Percentiles rank a stretch among this genome's conserved stretches.
Evolutionary conservation across 352 stramenopile genomes (phyloP).

Genomic region (Globisporangium echinulatum): DNA sequence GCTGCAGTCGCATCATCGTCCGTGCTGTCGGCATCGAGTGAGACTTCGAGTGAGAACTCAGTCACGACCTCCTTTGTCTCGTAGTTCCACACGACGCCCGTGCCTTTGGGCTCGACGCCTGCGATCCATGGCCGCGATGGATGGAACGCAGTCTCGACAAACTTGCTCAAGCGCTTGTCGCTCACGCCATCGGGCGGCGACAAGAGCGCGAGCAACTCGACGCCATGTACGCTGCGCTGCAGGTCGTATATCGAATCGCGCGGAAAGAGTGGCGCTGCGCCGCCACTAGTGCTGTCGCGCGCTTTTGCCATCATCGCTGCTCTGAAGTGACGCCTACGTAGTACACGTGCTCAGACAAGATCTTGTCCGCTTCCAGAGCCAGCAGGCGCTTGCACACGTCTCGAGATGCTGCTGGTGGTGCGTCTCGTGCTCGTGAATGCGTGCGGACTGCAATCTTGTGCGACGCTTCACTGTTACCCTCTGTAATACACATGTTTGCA

Average conservation of each 20-base stretch:
- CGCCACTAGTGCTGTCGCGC: neutral
- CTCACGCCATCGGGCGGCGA: slow-evolving; percentile 33
- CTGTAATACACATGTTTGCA: too few species aligned
- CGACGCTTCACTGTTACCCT: too few species aligned
- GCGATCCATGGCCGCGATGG: slow-evolving; percentile 60
- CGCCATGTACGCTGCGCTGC: slow-evolving; percentile 36
- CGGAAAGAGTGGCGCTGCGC: slow-evolving; percentile 12
- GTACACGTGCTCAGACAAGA: too few species aligned
- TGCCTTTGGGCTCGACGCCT: slow-evolving; percentile 55
- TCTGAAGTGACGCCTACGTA: too few species aligned
- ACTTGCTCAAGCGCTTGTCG: slow-evolving; percentile 68
- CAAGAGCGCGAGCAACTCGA: slow-evolving; percentile 53
- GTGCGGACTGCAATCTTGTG: too few species aligned
- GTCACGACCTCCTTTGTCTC: slow-evolving; percentile 53
- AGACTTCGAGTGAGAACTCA: slow-evolving; percentile 62
- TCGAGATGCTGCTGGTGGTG: too few species aligned
- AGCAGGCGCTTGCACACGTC: too few species aligned
- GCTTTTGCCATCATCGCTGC: too few species aligned
- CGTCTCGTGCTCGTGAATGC: too few species aligned
- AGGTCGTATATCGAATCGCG: slow-evolving; percentile 57
- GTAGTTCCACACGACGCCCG: slow-evolving; percentile 65
- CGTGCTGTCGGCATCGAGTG: slow-evolving; percentile 27
- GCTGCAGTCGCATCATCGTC: slow-evolving; percentile 10
- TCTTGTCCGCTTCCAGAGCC: too few species aligned
- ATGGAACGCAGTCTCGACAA: slow-evolving; percentile 62